Base-by-base conservation (phyloP, 2,329 filamentous ascomycete species). In the Fusarium miscanthi region DNA sequence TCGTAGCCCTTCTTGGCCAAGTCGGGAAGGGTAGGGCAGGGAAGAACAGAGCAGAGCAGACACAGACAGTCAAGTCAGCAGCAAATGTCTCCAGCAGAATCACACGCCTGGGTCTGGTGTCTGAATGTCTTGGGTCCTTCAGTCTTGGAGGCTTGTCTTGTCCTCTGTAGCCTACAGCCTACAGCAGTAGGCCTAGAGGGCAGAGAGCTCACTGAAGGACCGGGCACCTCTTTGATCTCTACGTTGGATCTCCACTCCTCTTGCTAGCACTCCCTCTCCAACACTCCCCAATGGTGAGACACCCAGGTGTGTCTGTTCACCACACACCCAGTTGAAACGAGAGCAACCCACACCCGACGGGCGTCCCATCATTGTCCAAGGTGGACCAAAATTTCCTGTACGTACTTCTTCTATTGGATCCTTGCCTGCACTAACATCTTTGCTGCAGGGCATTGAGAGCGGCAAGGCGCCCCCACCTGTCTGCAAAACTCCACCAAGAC, bases 361-460 rank as follows among this genome's bases (percentile, higher is more conserved):
- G 65, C 65, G 62, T 69, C 68, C 63, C 66, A 75, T 49, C 59
- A 60, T 52, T 64, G 58, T 52, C 46, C 61, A 63, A 70, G 41
- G 58, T 67, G 70, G 62, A 53, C 38, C 58, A 69, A 35, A 25
- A 53, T 58, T 68, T 71, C 57, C 46, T 61, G 61, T 73, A 77
- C 72, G 75, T 74, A 73, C 69, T 58, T 35, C 58, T 52, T 43
- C 59, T 41, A 60, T 62, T 46, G 63, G 62, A 74, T 70, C 66
- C 64, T 64, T 66, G 64, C 60, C 56, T 63, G 56, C 72, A 57
- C 67, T 77, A 77, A 60, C 61, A 75, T 74, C 70, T 64, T 17
- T 70, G 69, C 76, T 79, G 77, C 77, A 79, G 77, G 77, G 77
- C 76, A 79, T 79, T 56, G 63, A 59, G 62, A 72, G 72, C 72